Evolutionary conservation across 139 green algal genomes (phyloP).

Genomic region (Tetradesmus lagerheimii): DNA sequence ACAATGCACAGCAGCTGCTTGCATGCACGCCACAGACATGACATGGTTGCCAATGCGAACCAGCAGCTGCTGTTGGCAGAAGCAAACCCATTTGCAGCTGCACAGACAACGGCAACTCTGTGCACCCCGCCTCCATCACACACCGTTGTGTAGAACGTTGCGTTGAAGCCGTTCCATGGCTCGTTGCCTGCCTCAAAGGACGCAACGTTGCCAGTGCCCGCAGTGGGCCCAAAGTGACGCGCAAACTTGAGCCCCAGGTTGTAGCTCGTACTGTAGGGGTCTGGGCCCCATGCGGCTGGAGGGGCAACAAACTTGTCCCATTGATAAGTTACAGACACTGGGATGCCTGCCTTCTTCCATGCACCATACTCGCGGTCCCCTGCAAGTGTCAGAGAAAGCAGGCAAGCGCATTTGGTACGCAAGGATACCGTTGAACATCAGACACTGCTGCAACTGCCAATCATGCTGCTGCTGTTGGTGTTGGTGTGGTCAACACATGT

Average conservation of each 20-base stretch:
- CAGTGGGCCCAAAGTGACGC: constrained; percentile 44
- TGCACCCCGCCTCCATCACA: background rate
- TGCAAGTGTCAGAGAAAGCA: background rate
- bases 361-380: background rate
- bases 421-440: too few relatives aligned
- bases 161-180: constrained; percentile 49
- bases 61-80: too few relatives aligned
- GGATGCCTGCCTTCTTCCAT: background rate
- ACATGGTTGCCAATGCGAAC: too few relatives aligned
- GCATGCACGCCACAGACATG: too few relatives aligned
- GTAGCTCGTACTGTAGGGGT: constrained; percentile 39
- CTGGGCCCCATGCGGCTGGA: constrained; percentile 23
- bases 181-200: constrained; percentile 54
- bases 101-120: background rate
- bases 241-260: constrained; percentile 46
- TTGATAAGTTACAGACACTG: constrained; percentile 39
- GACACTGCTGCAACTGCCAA: background rate
- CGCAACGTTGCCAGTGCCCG: constrained; percentile 36
- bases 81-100: too few relatives aligned
- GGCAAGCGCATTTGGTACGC: too few relatives aligned
- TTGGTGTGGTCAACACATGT: too few relatives aligned
- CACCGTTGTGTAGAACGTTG: constrained; percentile 37
- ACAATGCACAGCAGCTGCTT: too few relatives aligned
- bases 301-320: constrained; percentile 18
- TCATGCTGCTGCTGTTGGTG: too few relatives aligned